Evolutionary conservation across 768 basidiomycete species (phyloP).

Genomic region (Podaxis pistillaris): DNA sequence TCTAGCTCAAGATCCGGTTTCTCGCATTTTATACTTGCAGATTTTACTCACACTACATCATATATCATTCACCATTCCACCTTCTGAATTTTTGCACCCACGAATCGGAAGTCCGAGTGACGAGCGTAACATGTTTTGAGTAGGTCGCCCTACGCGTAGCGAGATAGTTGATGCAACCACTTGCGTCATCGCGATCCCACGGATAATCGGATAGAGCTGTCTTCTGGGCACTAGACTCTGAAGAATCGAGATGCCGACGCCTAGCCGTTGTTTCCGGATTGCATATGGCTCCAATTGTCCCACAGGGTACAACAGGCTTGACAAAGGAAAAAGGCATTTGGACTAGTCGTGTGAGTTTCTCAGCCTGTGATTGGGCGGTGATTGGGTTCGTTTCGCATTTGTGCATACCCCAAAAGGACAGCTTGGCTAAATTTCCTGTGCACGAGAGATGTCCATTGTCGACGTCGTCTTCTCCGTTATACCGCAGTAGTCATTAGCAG

Average conservation of each 20-base stretch:
- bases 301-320: neutral
- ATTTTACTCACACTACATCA: neutral
- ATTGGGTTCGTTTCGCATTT: neutral
- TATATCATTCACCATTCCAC: neutral
- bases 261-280: neutral
- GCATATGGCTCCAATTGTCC: neutral
- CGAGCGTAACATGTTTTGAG: neutral
- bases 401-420: neutral
- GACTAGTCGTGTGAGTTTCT: neutral
- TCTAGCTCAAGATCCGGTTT: neutral
- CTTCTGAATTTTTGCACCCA: neutral
- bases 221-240: neutral
- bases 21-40: neutral
- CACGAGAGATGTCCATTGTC: neutral
- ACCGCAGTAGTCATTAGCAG: neutral
- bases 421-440: neutral
- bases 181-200: constrained; percentile 1
- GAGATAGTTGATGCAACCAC: neutral
- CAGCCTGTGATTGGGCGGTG: neutral
- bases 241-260: neutral
- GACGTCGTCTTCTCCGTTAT: neutral
- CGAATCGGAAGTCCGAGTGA: neutral
- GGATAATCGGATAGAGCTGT: neutral
- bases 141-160: neutral
- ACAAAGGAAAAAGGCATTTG: neutral